A percentile compares a stretch with the other conserved stretches of the same genome.
Conservation (phyloP, 371 early-diverging fungal species). For the Apophysomyces ossiformis region DNA sequence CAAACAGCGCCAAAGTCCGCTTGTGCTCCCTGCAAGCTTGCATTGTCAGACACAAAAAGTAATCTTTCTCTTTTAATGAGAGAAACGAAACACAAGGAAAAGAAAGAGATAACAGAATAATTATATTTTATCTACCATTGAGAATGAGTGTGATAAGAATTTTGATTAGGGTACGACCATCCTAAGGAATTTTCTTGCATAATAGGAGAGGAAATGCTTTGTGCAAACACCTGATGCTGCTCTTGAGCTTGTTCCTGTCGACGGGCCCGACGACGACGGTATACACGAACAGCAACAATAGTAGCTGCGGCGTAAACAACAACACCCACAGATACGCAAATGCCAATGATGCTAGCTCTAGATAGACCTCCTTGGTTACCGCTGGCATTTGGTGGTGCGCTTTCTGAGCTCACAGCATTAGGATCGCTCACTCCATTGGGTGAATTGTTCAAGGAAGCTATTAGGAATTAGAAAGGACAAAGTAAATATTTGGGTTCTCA, state of each 20-base stretch:
- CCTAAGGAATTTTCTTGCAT: slow-evolving; percentile 32
- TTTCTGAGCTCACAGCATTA: not conserved
- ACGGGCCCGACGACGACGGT: slow-evolving; percentile 35
- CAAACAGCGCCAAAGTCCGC: slow-evolving; percentile 5
- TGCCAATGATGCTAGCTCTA: slow-evolving; percentile 44
- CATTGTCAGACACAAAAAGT: not conserved
- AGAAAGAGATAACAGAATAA: not conserved
- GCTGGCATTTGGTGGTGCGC: not conserved
- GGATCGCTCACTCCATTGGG: not conserved
- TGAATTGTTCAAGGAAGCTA: not conserved
- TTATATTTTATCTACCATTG: not conserved
- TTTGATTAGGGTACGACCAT: slow-evolving; percentile 10
- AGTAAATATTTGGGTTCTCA: not conserved
- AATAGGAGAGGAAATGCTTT: slow-evolving; percentile 30
- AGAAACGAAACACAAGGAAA: not conserved
- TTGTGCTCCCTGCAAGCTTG: not conserved
- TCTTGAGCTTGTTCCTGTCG: slow-evolving; percentile 36
- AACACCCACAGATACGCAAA: slow-evolving; percentile 47
- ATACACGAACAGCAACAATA: slow-evolving; percentile 32
- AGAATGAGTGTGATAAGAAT: not conserved
- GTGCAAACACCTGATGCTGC: slow-evolving; percentile 41
- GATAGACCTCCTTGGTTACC: slow-evolving; percentile 31
- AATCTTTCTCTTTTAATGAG: not conserved
- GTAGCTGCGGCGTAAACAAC: slow-evolving; percentile 51
- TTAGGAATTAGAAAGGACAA: not conserved